A percentile compares a stretch with the other conserved stretches of the same genome.
Evolutionary conservation across 805 yeast species (phyloP).

Genomic region (Zygosaccharomyces bailii): DNA sequence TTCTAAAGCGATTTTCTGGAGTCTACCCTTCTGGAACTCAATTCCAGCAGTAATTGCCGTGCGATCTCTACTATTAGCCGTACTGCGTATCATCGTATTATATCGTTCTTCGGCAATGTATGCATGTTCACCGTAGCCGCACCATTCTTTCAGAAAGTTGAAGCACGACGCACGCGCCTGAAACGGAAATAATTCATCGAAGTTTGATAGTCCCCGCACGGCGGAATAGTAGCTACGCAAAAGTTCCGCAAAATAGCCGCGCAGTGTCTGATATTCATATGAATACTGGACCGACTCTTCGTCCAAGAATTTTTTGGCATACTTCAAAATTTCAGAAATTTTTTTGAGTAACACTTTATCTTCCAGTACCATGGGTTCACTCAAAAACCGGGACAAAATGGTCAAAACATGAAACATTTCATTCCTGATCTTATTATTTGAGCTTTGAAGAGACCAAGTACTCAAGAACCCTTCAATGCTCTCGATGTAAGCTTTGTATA

Average conservation of each 20-base stretch:
- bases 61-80: conserved; percentile 38
- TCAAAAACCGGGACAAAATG: conserved; percentile 61
- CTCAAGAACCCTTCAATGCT: conserved; percentile 60
- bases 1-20: conserved; percentile 69
- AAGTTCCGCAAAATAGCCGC: conserved; percentile 81
- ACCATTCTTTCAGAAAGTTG: conserved; percentile 86
- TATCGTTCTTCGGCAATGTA: conserved; percentile 65
- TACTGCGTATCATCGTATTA: conserved; percentile 47
- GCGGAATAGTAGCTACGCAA: conserved; percentile 71
- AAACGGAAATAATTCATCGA: conserved; percentile 69
- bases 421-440: conserved; percentile 48
- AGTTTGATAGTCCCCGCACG: conserved; percentile 40
- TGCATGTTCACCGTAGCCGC: conserved; percentile 76
- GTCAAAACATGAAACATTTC: conserved; percentile 77
- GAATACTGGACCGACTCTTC: conserved; percentile 56
- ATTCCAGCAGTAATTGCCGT: conserved; percentile 64
- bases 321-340: conserved; percentile 58
- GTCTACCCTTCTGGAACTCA: conserved; percentile 70
- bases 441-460: conserved; percentile 51
- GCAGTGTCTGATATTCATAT: conserved; percentile 68
- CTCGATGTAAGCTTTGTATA: conserved; percentile 77
- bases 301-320: conserved; percentile 57
- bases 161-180: conserved; percentile 82
- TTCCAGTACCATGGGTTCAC: conserved; percentile 46
- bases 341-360: conserved; percentile 70